Percentiles rank a stretch among this genome's conserved stretches.
Evolutionary conservation across 1,284 basidiomycete genomes (phyloP).

Genomic region (Ustilago crameri): DNA sequence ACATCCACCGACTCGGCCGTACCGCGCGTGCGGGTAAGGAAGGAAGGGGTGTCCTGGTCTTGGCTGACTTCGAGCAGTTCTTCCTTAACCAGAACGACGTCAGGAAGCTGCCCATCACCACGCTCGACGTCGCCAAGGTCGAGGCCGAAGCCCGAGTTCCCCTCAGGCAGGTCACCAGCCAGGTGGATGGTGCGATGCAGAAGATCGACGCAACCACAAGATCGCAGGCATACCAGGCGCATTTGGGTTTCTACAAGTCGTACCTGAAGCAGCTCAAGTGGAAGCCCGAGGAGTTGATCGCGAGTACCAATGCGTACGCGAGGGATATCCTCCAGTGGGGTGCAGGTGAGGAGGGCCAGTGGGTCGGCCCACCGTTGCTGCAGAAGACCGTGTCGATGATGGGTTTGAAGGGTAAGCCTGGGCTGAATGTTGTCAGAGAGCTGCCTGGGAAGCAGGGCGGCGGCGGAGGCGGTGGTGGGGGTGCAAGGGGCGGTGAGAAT

Average conservation of each 20-base stretch:
- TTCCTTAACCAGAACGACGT: conserved; percentile 73
- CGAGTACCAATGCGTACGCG: conserved; percentile 70
- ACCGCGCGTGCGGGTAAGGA: conserved; percentile 72
- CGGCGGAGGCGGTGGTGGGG: conserved; percentile 16
- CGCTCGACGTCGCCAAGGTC: conserved; percentile 20
- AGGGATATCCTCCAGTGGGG: conserved; percentile 35
- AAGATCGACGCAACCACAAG: conserved; percentile 41
- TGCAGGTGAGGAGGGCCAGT: conserved; percentile 58
- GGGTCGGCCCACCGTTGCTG: conserved; percentile 69
- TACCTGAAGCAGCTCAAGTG: conserved; percentile 70
- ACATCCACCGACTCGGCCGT: conserved; percentile 71
- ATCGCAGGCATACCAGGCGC: conserved; percentile 72
- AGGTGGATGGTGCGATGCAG: conserved; percentile 61
- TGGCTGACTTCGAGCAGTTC: conserved; percentile 73
- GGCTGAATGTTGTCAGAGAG: conserved; percentile 69
- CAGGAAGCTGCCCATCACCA: conserved; percentile 68
- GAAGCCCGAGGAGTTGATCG: conserved; percentile 71
- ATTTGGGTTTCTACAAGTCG: conserved; percentile 75
- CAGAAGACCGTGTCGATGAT: conserved; percentile 75
- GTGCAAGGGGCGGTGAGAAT: conserved; percentile 4
- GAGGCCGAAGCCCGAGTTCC: conserved; percentile 18
- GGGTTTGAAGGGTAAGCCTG: conserved; percentile 73
- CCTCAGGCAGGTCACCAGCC: conserved; percentile 1
- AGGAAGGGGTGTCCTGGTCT: conserved; percentile 74
- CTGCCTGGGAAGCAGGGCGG: conserved; percentile 31